These are phyloP conservation scores for Medicago truncatula DNA, from an alignment of 306 rosid genomes.

Conservation along the genomic window DNA sequence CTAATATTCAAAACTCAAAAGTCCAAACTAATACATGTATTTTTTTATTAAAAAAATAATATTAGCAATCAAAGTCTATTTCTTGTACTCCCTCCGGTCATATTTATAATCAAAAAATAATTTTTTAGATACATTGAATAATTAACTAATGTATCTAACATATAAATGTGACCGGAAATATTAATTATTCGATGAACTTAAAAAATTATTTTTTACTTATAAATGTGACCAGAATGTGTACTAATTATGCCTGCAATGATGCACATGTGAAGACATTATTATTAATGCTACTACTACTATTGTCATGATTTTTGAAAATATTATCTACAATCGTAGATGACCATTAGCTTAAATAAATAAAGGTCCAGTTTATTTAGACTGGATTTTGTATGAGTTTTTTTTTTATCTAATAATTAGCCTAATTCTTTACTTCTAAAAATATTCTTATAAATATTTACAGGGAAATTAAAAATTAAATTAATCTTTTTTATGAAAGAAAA, in stretches of 20 bases:
- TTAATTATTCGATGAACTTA: too few relatives aligned
- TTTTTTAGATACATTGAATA: too few relatives aligned
- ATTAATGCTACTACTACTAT: background rate
- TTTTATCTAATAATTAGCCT: background rate
- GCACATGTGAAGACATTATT: background rate
- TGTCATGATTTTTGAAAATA: background rate
- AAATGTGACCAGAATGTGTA: too few relatives aligned
- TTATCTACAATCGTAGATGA: background rate
- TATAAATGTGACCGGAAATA: too few relatives aligned
- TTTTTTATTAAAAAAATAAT: background rate
- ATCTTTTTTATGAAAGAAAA: background rate
- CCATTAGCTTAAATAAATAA: background rate
- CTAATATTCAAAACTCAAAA: background rate
- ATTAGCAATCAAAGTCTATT: conserved; percentile 32
- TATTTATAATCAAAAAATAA: too few relatives aligned
- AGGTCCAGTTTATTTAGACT: background rate
- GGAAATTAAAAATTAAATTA: background rate
- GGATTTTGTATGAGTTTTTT: background rate
- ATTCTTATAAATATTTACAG: background rate
- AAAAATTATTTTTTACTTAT: too few relatives aligned
- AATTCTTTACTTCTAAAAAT: background rate
- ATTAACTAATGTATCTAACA: too few relatives aligned
- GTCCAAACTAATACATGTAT: conserved; percentile 2
- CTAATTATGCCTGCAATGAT: conserved; percentile 45
- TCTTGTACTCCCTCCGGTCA: too few relatives aligned